Conservation (phyloP, 495 filamentous ascomycete species). For the Neurospora sp. region DNA sequence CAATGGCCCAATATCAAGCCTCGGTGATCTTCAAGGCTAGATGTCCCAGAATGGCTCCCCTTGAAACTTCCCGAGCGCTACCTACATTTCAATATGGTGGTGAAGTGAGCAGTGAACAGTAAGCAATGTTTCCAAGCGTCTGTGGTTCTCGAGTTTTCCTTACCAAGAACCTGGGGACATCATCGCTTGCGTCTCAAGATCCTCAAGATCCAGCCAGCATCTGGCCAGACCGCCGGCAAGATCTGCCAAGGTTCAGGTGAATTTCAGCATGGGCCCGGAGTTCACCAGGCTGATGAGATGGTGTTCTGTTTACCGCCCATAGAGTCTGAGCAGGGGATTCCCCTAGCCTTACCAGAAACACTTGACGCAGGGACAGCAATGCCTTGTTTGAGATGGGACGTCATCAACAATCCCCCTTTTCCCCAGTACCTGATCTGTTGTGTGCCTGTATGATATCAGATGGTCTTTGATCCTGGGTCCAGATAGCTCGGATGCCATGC, state of each 20-base stretch:
- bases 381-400: constrained; percentile 1
- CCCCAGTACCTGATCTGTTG: not conserved
- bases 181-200: not conserved
- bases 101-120: not conserved
- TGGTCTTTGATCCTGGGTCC: not conserved
- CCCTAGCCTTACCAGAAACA: constrained; percentile 6
- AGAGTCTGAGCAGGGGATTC: constrained; percentile 4
- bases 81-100: not conserved
- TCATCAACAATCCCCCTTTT: not conserved
- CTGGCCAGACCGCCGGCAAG: not conserved
- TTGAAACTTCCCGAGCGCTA: not conserved
- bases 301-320: not conserved
- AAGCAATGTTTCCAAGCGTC: not conserved
- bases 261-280: not conserved
- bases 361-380: constrained; percentile 17
- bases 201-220: not conserved
- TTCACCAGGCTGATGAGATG: not conserved
- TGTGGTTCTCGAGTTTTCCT: not conserved
- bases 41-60: not conserved
- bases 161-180: not conserved
- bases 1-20: not conserved
- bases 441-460: not conserved
- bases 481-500: not conserved
- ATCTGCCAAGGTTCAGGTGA: constrained; percentile 2
- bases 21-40: not conserved